A percentile compares a stretch with the other conserved stretches of the same genome.
These are phyloP conservation scores for Blastocystis sp. DNA, from an alignment of 352 stramenopile genomes.

Conservation along the genomic window DNA sequence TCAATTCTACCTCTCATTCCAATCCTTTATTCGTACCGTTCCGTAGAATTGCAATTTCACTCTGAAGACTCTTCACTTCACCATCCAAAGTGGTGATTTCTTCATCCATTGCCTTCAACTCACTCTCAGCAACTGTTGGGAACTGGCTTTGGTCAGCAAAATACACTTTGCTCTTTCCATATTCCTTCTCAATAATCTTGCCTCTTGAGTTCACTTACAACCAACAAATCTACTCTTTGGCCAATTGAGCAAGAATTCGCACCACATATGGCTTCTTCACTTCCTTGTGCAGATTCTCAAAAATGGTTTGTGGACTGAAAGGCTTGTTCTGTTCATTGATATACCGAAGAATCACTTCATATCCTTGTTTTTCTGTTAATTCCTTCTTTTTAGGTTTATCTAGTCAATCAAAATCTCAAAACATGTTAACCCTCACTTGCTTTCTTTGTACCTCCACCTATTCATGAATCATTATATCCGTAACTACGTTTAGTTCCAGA, in stretches of 20 bases:
- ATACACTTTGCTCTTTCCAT: conserved; percentile 54
- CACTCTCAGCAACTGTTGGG: background rate
- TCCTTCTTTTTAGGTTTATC: conserved; percentile 42
- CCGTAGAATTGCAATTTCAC: background rate
- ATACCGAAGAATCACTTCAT: conserved; percentile 23
- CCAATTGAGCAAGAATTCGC: conserved; percentile 27
- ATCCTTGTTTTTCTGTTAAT: conserved; percentile 35
- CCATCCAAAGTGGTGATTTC: conserved; percentile 8
- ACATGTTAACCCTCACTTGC: background rate
- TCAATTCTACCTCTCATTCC: conserved; percentile 28
- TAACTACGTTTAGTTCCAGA: background rate
- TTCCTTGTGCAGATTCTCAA: conserved; percentile 51
- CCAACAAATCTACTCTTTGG: background rate
- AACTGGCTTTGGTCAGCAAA: conserved; percentile 56
- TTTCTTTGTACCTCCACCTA: conserved; percentile 10
- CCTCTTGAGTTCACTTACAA: background rate
- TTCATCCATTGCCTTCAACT: conserved; percentile 49
- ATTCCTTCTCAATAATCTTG: conserved; percentile 60
- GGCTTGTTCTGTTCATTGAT: conserved; percentile 60
- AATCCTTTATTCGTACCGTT: background rate
- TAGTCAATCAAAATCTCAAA: background rate
- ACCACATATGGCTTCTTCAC: conserved; percentile 46
- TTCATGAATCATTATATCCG: background rate
- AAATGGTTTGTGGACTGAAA: conserved; percentile 48
- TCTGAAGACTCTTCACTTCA: background rate